Base-by-base conservation (phyloP, 345 rosid genomes). In the Citrus medica region DNA sequence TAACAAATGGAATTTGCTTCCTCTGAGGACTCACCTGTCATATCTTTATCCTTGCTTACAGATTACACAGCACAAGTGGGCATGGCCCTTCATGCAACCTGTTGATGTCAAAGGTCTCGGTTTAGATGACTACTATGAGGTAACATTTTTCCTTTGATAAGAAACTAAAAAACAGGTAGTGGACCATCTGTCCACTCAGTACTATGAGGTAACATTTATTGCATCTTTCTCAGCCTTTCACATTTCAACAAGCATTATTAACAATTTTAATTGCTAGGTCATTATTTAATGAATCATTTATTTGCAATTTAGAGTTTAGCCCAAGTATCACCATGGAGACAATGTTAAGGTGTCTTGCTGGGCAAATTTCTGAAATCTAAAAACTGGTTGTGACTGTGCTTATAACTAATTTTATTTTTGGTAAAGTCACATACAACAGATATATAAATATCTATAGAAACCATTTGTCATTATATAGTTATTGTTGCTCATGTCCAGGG, bases 101-200 rank as follows among this genome's bases (percentile, higher is more conserved):
- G 99, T 96, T 48, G 93, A 95, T 83, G 99, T 91, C 46, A 86
- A 87, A 83, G 90, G 93, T 76, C 97, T 92, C 86, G 93, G 93
- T 76, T 85, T 95, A 79, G 76, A 91, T 84, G 99, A 93, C 84
- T 95, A 95, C 85, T 93, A 81, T 75, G 86, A 92, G 97, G 96
- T 90, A 85, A 81, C 2, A n/a, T 33, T 76, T 72, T 46, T 13
- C 5, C 17, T 46, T 42, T 42, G 48, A 42, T 46, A 46, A 3
- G 51, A 46, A 42, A 46, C 51, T 46, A 12, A 46, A 46, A 46
- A 46, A 46, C 16, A 46, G 4, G 1, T 13, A 46, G 51, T 46
- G 51, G 51, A 46, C 51, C 51, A 46, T 16, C 17, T 13, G 51
- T 46, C 51, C 51, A 46, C 51, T 46, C 17, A 46, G 51, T 95